Conservation (phyloP, 1,139 yeast species). For the Hansenula lynferdii region DNA sequence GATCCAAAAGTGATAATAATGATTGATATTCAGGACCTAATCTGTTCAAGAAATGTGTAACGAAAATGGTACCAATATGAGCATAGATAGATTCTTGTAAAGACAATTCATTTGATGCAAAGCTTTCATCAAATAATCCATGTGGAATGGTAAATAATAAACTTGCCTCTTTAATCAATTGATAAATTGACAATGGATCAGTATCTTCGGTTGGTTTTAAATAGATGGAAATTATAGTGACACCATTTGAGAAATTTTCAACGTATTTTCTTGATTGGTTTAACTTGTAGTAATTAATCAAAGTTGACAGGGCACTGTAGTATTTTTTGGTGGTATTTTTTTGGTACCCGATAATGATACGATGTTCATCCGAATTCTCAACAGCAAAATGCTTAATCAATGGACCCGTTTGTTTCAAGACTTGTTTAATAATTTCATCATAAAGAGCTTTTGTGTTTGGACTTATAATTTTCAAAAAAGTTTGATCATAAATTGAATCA, state of each 20-base stretch:
- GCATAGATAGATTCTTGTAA: constrained; percentile 94
- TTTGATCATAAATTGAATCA: constrained; percentile 68
- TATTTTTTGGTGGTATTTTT: constrained; percentile 83
- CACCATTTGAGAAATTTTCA: constrained; percentile 89
- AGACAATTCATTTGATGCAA: constrained; percentile 74
- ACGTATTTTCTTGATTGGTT: constrained; percentile 86
- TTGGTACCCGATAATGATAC: constrained; percentile 86
- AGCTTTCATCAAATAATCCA: constrained; percentile 71
- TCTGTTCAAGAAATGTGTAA: constrained; percentile 90
- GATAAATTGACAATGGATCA: constrained; percentile 66
- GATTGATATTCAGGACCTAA: constrained; percentile 87
- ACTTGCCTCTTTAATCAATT: constrained; percentile 92
- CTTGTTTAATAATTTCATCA: constrained; percentile 65
- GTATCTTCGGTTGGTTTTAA: constrained; percentile 48
- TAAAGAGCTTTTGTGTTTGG: constrained; percentile 75
- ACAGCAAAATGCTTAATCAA: constrained; percentile 84
- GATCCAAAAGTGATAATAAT: constrained; percentile 52
- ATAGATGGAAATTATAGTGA: constrained; percentile 83
- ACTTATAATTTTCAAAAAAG: constrained; percentile 78
- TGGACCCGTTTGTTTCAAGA: constrained; percentile 81
- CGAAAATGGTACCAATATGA: constrained; percentile 89
- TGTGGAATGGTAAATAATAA: constrained; percentile 88
- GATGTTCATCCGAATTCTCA: constrained; percentile 72
- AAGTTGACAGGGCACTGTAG: constrained; percentile 81
- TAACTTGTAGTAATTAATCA: constrained; percentile 87